Evolutionary conservation across 495 filamentous ascomycete genomes (phyloP), one percentile per base, ranked within the genome.

Genomic region (Penicillium chermesinum): DNA sequence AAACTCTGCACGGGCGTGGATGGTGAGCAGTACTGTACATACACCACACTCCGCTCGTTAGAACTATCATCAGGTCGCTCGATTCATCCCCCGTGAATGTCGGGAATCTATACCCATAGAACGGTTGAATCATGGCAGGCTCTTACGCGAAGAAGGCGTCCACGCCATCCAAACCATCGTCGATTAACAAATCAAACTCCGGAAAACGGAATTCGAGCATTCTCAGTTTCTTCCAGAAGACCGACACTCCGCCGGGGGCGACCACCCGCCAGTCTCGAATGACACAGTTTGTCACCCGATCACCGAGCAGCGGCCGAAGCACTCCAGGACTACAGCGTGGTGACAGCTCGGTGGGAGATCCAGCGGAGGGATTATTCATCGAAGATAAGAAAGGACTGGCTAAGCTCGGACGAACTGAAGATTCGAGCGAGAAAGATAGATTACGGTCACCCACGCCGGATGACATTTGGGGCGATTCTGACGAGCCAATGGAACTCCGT

Each of bases 221-320:
- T 39, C 61, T 90, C 48, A 85, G 67, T 49, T 93, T 89, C 63
- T 93, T 93, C 69, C 84, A 88, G 67, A 93, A 89, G 64, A 73
- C 79, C 0, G 79, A 86, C 42, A 53, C 61, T 5, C 63, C 70
- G 3, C 61, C 57, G 46, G 66, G 63, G 52, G 64, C 64, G 38
- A 67, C 53, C 1, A 62, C 62, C 8, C 57, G 43, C 36, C 66
- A 74, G 44, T 36, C 67, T 30, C 70, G 70, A 21, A 70, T 71
- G 22, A 73, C 70, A 0, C 65, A 72, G 27, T 72, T 73, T 52
- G 56, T 64, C 45, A 62, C 65, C 2, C 46, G 52, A 10, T 46
- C 49, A 2, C 51, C 52, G 9, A 56, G 52, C 44, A 67, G 49
- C 16, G 58, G 48, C n/a, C 49, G 45, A 15, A 50, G 47, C 7